Conservation (phyloP, 257 asterid genomes). For the Ocimum tenuiflorum region DNA sequence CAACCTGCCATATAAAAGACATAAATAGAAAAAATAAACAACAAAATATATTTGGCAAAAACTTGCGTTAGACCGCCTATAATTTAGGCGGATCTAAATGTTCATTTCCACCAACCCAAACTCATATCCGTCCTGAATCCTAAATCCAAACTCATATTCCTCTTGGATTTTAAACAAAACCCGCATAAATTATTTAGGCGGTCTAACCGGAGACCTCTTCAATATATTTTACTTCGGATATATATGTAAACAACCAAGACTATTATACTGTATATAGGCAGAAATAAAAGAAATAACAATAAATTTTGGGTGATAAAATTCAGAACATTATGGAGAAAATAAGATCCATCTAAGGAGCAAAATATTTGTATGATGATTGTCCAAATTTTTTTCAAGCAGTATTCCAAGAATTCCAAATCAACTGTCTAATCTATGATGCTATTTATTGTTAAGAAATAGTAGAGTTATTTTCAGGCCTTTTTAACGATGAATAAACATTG, state of each 20-base stretch:
- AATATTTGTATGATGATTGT: background rate
- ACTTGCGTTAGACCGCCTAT: too few species aligned
- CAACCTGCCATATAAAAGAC: conserved; percentile 23
- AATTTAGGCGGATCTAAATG: too few species aligned
- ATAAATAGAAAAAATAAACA: background rate
- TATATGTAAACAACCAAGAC: background rate
- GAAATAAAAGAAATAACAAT: background rate
- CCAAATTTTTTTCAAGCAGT: background rate
- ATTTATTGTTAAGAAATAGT: background rate
- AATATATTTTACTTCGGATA: too few species aligned
- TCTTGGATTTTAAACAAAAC: background rate
- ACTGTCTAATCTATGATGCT: background rate
- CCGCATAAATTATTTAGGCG: too few species aligned
- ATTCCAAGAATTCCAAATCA: background rate
- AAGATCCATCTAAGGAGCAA: background rate
- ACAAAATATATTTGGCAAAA: too few species aligned
- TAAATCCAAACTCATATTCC: too few species aligned
- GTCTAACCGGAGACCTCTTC: too few species aligned
- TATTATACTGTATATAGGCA: background rate
- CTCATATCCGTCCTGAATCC: too few species aligned
- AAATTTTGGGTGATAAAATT: background rate
- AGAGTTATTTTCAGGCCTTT: background rate
- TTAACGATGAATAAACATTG: background rate
- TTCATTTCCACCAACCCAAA: too few species aligned
- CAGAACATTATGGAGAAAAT: background rate